A percentile compares a stretch with the other conserved stretches of the same genome.
Evolutionary conservation across 345 rosid species (phyloP).

Genomic region (Populus ilicifolia): DNA sequence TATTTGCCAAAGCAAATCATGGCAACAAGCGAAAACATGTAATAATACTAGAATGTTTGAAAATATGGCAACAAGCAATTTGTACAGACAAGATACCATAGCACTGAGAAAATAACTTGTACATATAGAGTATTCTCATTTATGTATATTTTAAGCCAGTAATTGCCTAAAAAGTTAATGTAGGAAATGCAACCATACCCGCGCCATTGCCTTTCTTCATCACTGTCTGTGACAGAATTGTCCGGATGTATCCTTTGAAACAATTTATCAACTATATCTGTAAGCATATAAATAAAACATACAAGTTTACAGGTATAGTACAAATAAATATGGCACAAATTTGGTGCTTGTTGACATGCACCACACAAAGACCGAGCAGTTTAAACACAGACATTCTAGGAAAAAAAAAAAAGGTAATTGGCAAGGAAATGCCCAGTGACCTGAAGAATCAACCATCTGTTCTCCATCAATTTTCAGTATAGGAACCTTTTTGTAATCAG

Average conservation of each 20-base stretch:
- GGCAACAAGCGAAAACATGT: not conserved
- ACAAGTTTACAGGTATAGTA: not conserved
- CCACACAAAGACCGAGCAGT: not conserved
- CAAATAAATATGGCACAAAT: not conserved
- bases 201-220: slow-evolving; percentile 79
- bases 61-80: not conserved
- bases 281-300: slow-evolving; percentile 7
- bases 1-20: not conserved
- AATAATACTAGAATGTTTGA: not conserved
- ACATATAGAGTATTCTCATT: not conserved
- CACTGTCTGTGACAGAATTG: slow-evolving; percentile 30
- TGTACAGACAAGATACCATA: not conserved
- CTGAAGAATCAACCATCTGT: slow-evolving; percentile 89
- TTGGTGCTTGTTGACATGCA: not conserved
- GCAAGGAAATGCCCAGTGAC: slow-evolving; percentile 27
- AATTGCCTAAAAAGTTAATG: not conserved
- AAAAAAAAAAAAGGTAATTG: not conserved
- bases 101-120: not conserved
- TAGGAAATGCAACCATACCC: slow-evolving; percentile 39
- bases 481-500: slow-evolving; percentile 93
- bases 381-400: not conserved
- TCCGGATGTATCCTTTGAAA: slow-evolving; percentile 59
- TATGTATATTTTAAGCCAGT: not conserved
- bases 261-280: slow-evolving; percentile 67
- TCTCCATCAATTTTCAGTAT: slow-evolving; percentile 73